Percentiles rank a stretch among this genome's conserved stretches.
phyloP scores from a whole-genome alignment of 176 grass and related monocot species.

The Cenchrus fungigraminus region DNA sequence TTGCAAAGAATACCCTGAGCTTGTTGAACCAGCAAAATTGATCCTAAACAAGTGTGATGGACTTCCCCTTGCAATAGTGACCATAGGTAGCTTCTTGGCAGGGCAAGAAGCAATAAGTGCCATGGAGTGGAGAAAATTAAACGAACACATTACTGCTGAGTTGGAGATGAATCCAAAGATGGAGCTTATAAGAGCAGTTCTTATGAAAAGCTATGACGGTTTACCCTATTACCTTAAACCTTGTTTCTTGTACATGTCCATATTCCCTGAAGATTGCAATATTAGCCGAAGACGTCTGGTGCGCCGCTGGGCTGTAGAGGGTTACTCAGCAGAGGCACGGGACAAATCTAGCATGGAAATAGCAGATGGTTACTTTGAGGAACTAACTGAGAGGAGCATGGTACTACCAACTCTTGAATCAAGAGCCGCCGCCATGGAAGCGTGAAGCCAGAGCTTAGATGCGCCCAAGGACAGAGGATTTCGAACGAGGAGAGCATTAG shows the following conservation, averaged over 20 bases:
- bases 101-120: neutral
- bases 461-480: too few species aligned
- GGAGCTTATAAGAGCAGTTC: too few species aligned
- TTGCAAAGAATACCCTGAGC: neutral
- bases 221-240: too few species aligned
- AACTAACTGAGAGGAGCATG: conserved; percentile 20
- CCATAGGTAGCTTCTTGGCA: too few species aligned
- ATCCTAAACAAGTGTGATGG: too few species aligned
- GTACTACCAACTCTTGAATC: neutral
- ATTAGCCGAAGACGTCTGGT: conserved; percentile 23
- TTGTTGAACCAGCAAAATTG: too few species aligned
- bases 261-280: conserved; percentile 33
- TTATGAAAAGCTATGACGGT: too few species aligned
- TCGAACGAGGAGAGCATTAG: too few species aligned
- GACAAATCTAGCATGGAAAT: neutral
- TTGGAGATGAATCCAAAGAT: neutral
- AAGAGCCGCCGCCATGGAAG: too few species aligned
- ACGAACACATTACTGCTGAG: conserved; percentile 25
- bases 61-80: too few species aligned
- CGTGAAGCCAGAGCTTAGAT: too few species aligned
- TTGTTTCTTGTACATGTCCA: too few species aligned
- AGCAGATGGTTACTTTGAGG: neutral
- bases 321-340: neutral
- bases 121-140: conserved; percentile 7
- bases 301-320: conserved; percentile 42